Percentiles rank a stretch among this genome's conserved stretches.
phyloP scores from a whole-genome alignment of 2,329 filamentous ascomycete species.

The Chaetomium olivaceum region DNA sequence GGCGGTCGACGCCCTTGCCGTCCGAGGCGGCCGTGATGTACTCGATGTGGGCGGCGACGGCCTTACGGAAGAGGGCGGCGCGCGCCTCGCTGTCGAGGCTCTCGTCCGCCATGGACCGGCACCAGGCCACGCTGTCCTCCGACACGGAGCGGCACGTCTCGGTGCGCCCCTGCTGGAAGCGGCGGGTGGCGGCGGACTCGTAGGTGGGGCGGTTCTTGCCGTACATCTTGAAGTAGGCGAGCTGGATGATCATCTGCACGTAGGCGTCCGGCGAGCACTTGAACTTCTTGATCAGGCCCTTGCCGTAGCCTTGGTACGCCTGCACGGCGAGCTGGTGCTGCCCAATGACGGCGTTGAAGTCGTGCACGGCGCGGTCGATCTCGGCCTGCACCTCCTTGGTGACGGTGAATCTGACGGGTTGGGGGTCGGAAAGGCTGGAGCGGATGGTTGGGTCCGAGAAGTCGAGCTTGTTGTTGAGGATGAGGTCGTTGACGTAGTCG shows the following conservation, averaged over 20 bases:
- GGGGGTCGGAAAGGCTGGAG: slow-evolving; percentile 80
- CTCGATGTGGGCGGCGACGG: slow-evolving; percentile 78
- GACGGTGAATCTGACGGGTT: slow-evolving; percentile 74
- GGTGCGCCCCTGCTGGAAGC: slow-evolving; percentile 94
- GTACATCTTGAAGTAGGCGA: slow-evolving; percentile 99
- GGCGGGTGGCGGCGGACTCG: slow-evolving; percentile 90
- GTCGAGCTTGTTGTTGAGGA: slow-evolving; percentile 93
- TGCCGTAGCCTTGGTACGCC: slow-evolving; percentile 95
- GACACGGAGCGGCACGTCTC: slow-evolving; percentile 93
- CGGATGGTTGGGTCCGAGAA: slow-evolving; percentile 77
- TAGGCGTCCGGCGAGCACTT: slow-evolving; percentile 97
- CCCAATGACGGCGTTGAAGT: slow-evolving; percentile 80
- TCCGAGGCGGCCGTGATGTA: slow-evolving; percentile 90
- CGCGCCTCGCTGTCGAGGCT: slow-evolving; percentile 63
- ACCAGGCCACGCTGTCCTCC: slow-evolving; percentile 89
- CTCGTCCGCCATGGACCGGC: slow-evolving; percentile 77
- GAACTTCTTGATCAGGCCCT: slow-evolving; percentile 99
- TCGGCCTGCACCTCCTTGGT: slow-evolving; percentile 72
- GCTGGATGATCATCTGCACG: slow-evolving; percentile 97
- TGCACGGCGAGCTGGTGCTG: slow-evolving; percentile 91
- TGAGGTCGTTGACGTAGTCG: slow-evolving; percentile 88
- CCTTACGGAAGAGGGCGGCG: slow-evolving; percentile 76
- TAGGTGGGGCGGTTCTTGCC: slow-evolving; percentile 97
- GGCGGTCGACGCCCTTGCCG: slow-evolving; percentile 90
- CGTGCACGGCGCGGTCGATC: slow-evolving; percentile 73